These are phyloP conservation scores for Chaetomiaceae sp. DNA, from an alignment of 2,329 filamentous ascomycete genomes.

Conservation along the genomic window DNA sequence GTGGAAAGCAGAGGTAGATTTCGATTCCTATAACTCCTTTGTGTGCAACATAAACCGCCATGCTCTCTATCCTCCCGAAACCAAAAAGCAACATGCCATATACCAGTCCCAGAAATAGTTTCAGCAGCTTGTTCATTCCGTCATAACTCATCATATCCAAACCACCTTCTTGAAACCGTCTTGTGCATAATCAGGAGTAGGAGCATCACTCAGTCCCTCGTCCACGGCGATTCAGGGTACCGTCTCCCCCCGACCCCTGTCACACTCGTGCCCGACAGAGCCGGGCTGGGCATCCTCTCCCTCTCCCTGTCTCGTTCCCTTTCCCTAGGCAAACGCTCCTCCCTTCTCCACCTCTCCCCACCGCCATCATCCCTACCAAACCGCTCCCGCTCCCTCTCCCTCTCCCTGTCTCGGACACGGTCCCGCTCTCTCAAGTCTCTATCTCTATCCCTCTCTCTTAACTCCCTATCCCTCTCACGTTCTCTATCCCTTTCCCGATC, in stretches of 20 bases:
- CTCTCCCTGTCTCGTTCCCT: constrained; percentile 35
- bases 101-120: background rate
- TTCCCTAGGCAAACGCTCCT: constrained; percentile 1
- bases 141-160: background rate
- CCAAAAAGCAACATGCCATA: background rate
- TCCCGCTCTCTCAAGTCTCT: background rate
- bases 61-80: background rate
- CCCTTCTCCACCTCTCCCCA: constrained; percentile 6
- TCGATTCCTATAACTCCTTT: background rate
- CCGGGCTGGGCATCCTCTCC: constrained; percentile 30
- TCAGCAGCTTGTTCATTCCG: background rate
- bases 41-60: background rate
- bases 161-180: background rate
- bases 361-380: constrained; percentile 9
- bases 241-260: constrained; percentile 36
- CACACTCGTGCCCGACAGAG: constrained; percentile 31
- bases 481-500: background rate
- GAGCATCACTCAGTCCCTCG: constrained; percentile 22
- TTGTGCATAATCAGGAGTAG: background rate
- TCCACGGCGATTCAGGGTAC: constrained; percentile 34
- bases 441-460: background rate
- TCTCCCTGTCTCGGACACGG: background rate
- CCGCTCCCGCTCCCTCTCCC: constrained; percentile 32
- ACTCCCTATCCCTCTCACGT: background rate
- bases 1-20: background rate